Base-by-base conservation (phyloP, 495 filamentous ascomycete genomes). In the Neurospora pannonica region DNA sequence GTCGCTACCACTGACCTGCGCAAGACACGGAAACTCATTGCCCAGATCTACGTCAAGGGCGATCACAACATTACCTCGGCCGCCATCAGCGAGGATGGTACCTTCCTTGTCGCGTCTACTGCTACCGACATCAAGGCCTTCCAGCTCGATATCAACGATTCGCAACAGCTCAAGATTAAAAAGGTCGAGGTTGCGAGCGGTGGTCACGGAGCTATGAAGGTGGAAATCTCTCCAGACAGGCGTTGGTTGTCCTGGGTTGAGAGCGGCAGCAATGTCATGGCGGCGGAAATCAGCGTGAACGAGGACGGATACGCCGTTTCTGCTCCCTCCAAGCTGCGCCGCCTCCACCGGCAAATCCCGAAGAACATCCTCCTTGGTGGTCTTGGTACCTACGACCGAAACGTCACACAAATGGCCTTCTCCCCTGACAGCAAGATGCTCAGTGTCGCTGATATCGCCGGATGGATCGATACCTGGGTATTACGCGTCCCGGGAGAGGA, bases 1-100 rank as follows among this genome's bases (percentile, higher is more conserved):
- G 80, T 83, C 10, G 77, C 77, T 21, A 81, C 83, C 10, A 75
- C 79, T 19, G 78, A 79, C 54, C 72, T 83, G 48, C 77, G 79
- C 40, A 81, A 84, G 54, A 88, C 86, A 73, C 84, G 85, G 38
- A 90, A 90, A 76, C 84, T 95, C 2, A 86, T 94, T 36, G 92
- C 90, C 13, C 89, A 90, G 74, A 86, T 97, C n/a, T 76, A 91
- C 71, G 86, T 97, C 69, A 86, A 92, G 85, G 92, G 92, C 28
- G 94, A 97, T 77, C 92, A 97, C 74, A 92, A 93, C 75, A 97
- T 98, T 71, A 91, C 93, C 19, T 93, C 93, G 38, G 94, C 91
- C 28, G 84, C 90, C 38, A 86, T 98, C 43, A 93, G 90, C 38
- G 76, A 84, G 8, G 89, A 94, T 74, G 96, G 95, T 10, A 90